Percentiles rank a stretch among this genome's conserved stretches.
Conservation (phyloP, 2,329 filamentous ascomycete genomes). For the Cladophialophora bantiana region DNA sequence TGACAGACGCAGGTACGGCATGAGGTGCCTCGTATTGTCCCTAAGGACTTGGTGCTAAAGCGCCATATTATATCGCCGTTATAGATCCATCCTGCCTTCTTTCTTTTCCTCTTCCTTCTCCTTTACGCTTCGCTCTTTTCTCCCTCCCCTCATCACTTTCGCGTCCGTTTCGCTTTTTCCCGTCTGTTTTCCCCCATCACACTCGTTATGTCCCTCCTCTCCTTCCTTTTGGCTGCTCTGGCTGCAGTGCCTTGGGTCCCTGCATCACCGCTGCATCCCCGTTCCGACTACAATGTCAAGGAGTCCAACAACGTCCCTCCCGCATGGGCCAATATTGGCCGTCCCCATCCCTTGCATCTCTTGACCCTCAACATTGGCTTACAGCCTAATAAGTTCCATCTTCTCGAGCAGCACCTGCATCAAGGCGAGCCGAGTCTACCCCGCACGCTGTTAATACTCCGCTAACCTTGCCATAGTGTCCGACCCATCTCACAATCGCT, state of each 20-base stretch:
- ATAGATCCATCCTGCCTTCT: neutral
- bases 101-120: neutral
- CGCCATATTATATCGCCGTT: no score
- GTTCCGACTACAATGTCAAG: conserved; percentile 60
- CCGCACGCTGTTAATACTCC: neutral
- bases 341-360: conserved; percentile 56
- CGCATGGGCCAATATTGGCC: conserved; percentile 58
- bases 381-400: conserved; percentile 63
- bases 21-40: no score
- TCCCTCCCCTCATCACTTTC: neutral
- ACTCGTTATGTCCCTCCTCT: conserved; percentile 30
- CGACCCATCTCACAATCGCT: conserved; percentile 60
- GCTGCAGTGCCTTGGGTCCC: conserved; percentile 16
- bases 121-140: neutral
- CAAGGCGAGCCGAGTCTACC: conserved; percentile 49
- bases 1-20: no score
- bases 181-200: neutral
- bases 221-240: conserved; percentile 21
- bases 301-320: conserved; percentile 61
- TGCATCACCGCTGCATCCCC: conserved; percentile 42
- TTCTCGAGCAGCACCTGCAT: conserved; percentile 62
- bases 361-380: conserved; percentile 65
- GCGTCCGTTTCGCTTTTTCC: neutral
- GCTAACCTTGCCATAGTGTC: conserved; percentile 50
- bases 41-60: no score